Conservation (phyloP, 2,329 filamentous ascomycete species). For the Diplodia mutila region DNA sequence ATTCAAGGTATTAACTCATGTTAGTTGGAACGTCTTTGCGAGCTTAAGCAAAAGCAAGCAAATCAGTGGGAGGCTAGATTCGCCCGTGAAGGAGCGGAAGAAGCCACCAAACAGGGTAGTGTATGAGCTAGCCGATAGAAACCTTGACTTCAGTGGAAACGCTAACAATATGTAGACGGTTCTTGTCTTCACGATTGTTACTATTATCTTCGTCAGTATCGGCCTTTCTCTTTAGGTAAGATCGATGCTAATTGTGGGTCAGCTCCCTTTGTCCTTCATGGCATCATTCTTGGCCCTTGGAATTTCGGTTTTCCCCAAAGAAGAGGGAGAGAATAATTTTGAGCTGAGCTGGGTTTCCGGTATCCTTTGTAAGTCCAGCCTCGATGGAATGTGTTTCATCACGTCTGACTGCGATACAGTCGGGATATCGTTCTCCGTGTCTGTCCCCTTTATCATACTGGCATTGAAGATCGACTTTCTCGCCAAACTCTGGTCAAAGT, state of each 20-base stretch:
- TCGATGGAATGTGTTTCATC: conserved; percentile 52
- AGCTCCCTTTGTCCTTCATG: conserved; percentile 56
- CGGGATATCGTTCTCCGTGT: conserved; percentile 58
- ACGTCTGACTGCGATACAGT: conserved; percentile 31
- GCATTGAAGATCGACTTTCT: conserved; percentile 49
- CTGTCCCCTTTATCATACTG: conserved; percentile 54
- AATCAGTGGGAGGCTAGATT: conserved; percentile 69
- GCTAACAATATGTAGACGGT: conserved; percentile 43
- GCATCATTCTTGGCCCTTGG: conserved; percentile 61
- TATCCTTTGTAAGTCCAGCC: conserved; percentile 38
- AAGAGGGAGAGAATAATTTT: conserved; percentile 46
- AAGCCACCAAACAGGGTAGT: conserved; percentile 60
- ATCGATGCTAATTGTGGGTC: too few species aligned
- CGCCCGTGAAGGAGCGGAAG: conserved; percentile 63
- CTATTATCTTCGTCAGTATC: conserved; percentile 53
- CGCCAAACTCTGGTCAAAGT: too few species aligned
- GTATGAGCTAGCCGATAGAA: too few species aligned
- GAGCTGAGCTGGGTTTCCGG: conserved; percentile 36
- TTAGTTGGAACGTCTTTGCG: conserved; percentile 63
- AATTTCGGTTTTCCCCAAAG: conserved; percentile 34
- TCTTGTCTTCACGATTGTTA: conserved; percentile 64
- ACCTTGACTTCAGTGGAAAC: too few species aligned
- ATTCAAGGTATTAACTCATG: conserved; percentile 48
- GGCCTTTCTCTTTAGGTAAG: too few species aligned
- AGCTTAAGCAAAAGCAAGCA: conserved; percentile 71